These are phyloP conservation scores for Umbilicus rupestris DNA, from an alignment of 164 flowering plant genomes.

Conservation along the genomic window DNA sequence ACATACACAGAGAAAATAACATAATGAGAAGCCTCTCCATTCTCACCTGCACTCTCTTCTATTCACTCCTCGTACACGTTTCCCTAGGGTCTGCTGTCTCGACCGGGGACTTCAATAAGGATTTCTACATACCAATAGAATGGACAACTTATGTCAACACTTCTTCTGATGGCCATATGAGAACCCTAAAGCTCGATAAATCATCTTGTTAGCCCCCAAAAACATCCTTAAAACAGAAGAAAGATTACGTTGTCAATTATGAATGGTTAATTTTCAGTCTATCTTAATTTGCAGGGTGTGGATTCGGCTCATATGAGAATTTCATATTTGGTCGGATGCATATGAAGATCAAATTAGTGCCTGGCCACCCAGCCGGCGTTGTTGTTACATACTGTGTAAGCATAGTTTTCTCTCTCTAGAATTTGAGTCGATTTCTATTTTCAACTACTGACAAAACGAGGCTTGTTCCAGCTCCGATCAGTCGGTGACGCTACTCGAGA, in stretches of 20 bases:
- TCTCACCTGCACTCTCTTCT: too few species aligned
- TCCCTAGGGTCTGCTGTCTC: constrained; percentile 55
- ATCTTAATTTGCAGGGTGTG: constrained; percentile 52
- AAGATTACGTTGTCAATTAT: too few species aligned
- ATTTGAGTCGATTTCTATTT: too few species aligned
- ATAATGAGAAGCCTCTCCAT: too few species aligned
- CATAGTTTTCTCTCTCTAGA: not conserved
- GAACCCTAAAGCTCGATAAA: constrained; percentile 62
- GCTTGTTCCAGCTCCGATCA: too few species aligned
- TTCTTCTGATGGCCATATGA: constrained; percentile 52
- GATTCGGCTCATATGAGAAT: constrained; percentile 63
- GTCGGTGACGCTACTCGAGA: constrained; percentile 27
- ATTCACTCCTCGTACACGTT: constrained; percentile 13
- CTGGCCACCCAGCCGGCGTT: constrained; percentile 75
- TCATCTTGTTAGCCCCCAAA: constrained; percentile 53
- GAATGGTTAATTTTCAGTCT: too few species aligned
- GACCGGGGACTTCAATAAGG: constrained; percentile 66
- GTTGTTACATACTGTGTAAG: constrained; percentile 79
- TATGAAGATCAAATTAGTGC: constrained; percentile 76
- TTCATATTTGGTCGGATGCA: constrained; percentile 76
- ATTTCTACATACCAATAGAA: constrained; percentile 59
- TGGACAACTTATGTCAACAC: constrained; percentile 90
- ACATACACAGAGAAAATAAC: too few species aligned
- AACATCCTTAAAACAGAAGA: too few species aligned
- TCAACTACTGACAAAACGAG: too few species aligned